Evolutionary conservation across 2,329 filamentous ascomycete genomes (phyloP).

Genomic region (Hortaea werneckii): DNA sequence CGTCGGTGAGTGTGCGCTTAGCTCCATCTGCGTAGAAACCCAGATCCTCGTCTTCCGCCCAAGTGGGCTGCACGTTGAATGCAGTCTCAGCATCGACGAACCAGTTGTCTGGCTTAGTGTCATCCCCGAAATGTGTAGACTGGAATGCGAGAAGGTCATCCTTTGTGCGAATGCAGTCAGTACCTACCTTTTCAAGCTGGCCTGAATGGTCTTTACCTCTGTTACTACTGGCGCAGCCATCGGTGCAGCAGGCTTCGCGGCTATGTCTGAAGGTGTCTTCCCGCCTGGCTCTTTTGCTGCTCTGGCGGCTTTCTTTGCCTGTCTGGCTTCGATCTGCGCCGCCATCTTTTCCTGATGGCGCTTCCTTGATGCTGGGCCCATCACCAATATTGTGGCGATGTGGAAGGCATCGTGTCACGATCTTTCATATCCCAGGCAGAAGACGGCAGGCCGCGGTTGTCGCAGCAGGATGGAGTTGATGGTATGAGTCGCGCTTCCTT

Average conservation of each 20-base stretch:
- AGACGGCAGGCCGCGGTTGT: too few species aligned
- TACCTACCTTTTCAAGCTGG: constrained; percentile 18
- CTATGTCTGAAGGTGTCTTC: neutral
- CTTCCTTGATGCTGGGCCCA: neutral
- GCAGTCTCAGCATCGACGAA: constrained; percentile 21
- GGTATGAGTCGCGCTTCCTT: too few species aligned
- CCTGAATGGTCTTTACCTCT: constrained; percentile 17
- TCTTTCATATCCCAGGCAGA: too few species aligned
- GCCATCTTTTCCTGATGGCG: constrained; percentile 4
- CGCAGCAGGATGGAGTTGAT: too few species aligned
- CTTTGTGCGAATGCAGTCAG: constrained; percentile 23
- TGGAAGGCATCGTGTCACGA: too few species aligned
- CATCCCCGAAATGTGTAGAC: constrained; percentile 32
- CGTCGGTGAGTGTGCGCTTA: constrained; percentile 82
- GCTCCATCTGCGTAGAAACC: constrained; percentile 81
- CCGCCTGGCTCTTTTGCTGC: neutral
- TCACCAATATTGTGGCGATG: neutral
- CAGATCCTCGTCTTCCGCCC: constrained; percentile 53
- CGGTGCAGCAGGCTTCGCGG: neutral
- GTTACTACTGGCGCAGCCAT: constrained; percentile 9
- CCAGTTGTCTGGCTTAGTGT: constrained; percentile 25
- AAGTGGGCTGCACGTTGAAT: constrained; percentile 20
- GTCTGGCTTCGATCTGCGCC: constrained; percentile 4
- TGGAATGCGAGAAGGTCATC: constrained; percentile 36
- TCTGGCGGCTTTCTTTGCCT: constrained; percentile 5